Conservation (phyloP, 768 basidiomycete species). For the Hericium erinaceus region DNA sequence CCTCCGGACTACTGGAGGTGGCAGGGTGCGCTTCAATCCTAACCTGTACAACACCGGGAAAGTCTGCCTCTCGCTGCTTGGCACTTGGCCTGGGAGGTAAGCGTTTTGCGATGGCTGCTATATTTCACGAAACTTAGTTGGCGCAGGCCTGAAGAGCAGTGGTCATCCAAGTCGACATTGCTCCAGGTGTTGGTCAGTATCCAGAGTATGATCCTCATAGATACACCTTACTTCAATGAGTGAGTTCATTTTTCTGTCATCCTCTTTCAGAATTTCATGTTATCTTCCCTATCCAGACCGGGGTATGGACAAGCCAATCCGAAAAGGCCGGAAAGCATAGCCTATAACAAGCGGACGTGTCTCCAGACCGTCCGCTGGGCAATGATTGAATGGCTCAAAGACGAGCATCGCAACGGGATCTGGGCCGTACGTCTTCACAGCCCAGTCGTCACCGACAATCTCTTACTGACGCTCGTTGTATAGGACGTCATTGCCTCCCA, state of each 20-base stretch:
- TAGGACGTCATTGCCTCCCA: constrained; percentile 45
- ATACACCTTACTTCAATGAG: constrained; percentile 51
- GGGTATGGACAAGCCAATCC: constrained; percentile 35
- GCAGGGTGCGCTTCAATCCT: constrained; percentile 45
- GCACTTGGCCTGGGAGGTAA: constrained; percentile 46
- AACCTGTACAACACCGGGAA: constrained; percentile 42
- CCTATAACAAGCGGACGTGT: constrained; percentile 36
- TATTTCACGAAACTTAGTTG: no score
- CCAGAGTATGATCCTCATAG: constrained; percentile 50
- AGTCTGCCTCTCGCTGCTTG: constrained; percentile 46
- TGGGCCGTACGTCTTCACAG: constrained; percentile 31
- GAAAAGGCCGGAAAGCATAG: constrained; percentile 26
- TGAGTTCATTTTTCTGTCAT: constrained; percentile 19
- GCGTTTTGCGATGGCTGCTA: no score
- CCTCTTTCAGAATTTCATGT: neutral
- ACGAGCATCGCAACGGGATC: constrained; percentile 31
- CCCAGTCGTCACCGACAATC: neutral
- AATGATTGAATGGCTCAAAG: constrained; percentile 43
- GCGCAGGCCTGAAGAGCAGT: constrained; percentile 34
- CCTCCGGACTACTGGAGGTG: constrained; percentile 44
- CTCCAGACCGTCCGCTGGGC: constrained; percentile 41
- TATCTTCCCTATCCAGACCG: constrained; percentile 26
- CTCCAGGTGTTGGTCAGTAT: constrained; percentile 50
- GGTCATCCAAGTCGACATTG: constrained; percentile 40
- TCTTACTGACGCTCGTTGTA: neutral